These are phyloP conservation scores for Forsythia viridissima DNA, from an alignment of 257 asterid species.

Conservation along the genomic window DNA sequence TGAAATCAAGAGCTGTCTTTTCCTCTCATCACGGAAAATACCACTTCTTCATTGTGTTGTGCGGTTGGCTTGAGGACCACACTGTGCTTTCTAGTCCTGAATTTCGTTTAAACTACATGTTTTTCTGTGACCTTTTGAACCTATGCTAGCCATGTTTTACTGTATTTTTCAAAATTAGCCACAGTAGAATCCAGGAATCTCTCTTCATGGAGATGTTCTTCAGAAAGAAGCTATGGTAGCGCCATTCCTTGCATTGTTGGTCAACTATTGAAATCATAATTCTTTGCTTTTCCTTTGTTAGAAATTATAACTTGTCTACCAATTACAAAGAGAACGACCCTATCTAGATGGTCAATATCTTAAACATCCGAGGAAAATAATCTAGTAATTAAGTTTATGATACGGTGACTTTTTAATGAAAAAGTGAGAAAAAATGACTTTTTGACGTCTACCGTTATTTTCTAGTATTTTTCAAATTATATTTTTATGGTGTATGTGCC, in stretches of 20 bases:
- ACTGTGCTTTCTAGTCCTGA: neutral
- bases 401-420: too few relatives aligned
- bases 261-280: neutral
- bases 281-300: neutral
- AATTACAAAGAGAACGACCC: neutral
- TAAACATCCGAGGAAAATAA: too few relatives aligned
- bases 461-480: too few relatives aligned
- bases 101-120: neutral
- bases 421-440: too few relatives aligned
- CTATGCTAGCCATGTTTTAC: neutral
- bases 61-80: neutral
- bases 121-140: neutral
- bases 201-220: constrained; percentile 1
- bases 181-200: neutral
- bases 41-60: neutral
- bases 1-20: neutral
- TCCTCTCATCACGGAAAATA: neutral
- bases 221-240: neutral
- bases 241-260: neutral
- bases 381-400: too few relatives aligned
- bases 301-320: neutral
- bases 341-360: too few relatives aligned
- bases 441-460: too few relatives aligned
- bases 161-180: neutral
- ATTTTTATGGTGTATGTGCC: too few relatives aligned